Conservation (phyloP, 2,329 filamentous ascomycete genomes). For the Colletotrichum tofieldiae region DNA sequence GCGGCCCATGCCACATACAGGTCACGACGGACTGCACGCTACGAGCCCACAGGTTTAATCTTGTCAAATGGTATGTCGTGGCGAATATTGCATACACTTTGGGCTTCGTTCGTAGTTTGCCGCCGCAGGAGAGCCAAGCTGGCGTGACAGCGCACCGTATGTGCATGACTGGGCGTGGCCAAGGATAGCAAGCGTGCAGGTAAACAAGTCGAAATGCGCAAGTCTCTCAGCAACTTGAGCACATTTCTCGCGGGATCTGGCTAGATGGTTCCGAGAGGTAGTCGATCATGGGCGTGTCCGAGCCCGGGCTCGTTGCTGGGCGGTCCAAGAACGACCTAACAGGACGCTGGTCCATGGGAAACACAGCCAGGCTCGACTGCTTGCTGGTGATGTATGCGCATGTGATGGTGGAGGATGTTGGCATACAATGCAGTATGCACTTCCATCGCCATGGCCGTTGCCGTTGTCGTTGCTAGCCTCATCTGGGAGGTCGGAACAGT, state of each 20-base stretch:
- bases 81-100: slow-evolving; percentile 12
- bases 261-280: slow-evolving; percentile 9
- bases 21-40: slow-evolving; percentile 18
- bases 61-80: slow-evolving; percentile 6
- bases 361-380: background rate
- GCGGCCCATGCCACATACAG: slow-evolving; percentile 27
- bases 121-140: slow-evolving; percentile 19
- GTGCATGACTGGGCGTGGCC: slow-evolving; percentile 11
- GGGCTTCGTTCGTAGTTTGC: slow-evolving; percentile 8
- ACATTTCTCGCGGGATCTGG: slow-evolving; percentile 30
- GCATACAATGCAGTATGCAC: slow-evolving; percentile 3
- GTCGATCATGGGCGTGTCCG: slow-evolving; percentile 23
- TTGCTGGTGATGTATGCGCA: background rate
- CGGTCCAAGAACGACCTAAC: slow-evolving; percentile 5
- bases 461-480: background rate
- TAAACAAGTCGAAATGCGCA: slow-evolving; percentile 16
- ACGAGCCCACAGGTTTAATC: slow-evolving; percentile 6
- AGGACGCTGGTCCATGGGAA: slow-evolving; percentile 2
- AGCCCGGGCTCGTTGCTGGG: background rate
- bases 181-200: slow-evolving; percentile 18
- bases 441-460: slow-evolving; percentile 5
- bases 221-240: slow-evolving; percentile 25
- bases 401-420: slow-evolving; percentile 2
- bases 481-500: background rate
- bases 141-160: slow-evolving; percentile 33